phyloP scores from a whole-genome alignment of 306 rosid genomes.

The Pyrus betulifolia region DNA sequence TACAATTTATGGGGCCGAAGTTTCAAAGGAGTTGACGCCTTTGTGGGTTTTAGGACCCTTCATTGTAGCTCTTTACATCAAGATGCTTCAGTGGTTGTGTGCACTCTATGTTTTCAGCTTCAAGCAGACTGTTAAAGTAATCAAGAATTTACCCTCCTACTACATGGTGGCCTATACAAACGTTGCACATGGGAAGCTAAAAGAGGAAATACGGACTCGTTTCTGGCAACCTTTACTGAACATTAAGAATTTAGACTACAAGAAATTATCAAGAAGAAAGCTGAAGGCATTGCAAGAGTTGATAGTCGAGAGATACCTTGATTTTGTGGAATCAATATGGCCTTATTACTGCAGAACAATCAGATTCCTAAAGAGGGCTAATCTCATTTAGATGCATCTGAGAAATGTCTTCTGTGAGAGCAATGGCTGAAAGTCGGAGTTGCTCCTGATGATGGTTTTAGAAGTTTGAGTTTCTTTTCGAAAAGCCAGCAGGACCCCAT shows the following conservation, averaged over 20 bases:
- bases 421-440: constrained; percentile 20
- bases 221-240: constrained; percentile 44
- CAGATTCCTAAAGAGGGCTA: constrained; percentile 71
- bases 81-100: constrained; percentile 44
- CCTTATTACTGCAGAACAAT: constrained; percentile 70
- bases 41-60: constrained; percentile 77
- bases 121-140: constrained; percentile 55
- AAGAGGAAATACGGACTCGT: constrained; percentile 37
- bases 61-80: constrained; percentile 53
- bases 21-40: constrained; percentile 77
- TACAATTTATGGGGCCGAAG: constrained; percentile 55
- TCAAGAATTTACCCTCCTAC: constrained; percentile 54
- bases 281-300: constrained; percentile 47
- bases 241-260: constrained; percentile 52
- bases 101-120: constrained; percentile 65
- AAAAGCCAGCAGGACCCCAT: constrained; percentile 44
- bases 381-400: constrained; percentile 47
- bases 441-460: constrained; percentile 18
- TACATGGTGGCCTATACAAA: constrained; percentile 36
- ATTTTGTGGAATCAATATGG: constrained; percentile 77
- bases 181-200: constrained; percentile 50
- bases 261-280: constrained; percentile 42
- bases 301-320: constrained; percentile 54
- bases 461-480: constrained; percentile 18
- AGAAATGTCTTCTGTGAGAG: constrained; percentile 19